Base-by-base conservation (phyloP, 495 filamentous ascomycete genomes). In the Aspergillus sclerotiicarbonarius region DNA sequence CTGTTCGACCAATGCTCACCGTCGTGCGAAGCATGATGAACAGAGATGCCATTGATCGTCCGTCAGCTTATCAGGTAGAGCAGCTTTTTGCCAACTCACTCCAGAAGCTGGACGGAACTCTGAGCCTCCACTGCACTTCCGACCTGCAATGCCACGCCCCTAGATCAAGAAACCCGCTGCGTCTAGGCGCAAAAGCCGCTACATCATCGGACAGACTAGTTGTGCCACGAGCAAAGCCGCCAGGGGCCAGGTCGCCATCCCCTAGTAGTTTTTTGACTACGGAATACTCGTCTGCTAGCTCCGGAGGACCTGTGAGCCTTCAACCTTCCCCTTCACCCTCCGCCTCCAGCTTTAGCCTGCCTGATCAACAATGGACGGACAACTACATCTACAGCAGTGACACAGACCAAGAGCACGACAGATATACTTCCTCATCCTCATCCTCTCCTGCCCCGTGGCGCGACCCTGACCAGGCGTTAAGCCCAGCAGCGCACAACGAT, bases 21-120 rank as follows among this genome's bases (percentile, higher is more conserved):
- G 62, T 82, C 8, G 60, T 75, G 7, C 68, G 79, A 31, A 71
- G 69, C 51, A 82, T 82, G 79, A 54, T 83, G 13, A 67, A 65
- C 31, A 62, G 68, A 10, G 70, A 76, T 20, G 70, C 73, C 16
- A 66, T 61, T 44, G 61, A 61, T 31, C 66, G 80, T 19, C 77
- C 77, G 8, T 63, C 62, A 7, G 76, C 76, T 13, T 59, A 62
- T 25, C 57, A 68, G 16, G 73, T 77, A 2, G 72, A 76, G 51
- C 54, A 61, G 48, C 41, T 67, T 51, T 61, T 58, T 33, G 52
- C 58, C 15, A 29, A 46, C 21, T 50, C 62, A 8, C 57, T 69
- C 43, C 58, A 58, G 25, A 61, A 66, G 29, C 43, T 67, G 32
- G 59, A 63, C 15, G 56, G 57, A 10, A 59, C 49, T 13, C 33